Conservation (phyloP, 2,329 filamentous ascomycete genomes). For the Ophioceras dolichostomum region DNA sequence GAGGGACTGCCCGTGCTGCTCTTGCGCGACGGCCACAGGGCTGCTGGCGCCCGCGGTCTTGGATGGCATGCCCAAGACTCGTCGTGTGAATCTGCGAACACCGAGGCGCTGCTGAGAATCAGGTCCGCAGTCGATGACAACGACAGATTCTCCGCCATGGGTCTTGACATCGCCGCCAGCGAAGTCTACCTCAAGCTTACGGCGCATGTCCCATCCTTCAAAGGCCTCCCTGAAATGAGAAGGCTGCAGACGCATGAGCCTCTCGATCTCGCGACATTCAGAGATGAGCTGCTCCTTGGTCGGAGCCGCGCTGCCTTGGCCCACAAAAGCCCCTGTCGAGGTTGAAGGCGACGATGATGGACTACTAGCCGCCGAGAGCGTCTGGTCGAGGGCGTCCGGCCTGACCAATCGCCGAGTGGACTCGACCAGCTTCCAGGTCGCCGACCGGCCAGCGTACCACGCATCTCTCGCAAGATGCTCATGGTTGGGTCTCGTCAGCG, state of each 20-base stretch:
- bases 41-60: no score
- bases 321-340: no score
- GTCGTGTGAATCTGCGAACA: conserved; percentile 31
- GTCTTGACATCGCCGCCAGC: conserved; percentile 59
- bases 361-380: conserved; percentile 58
- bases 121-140: conserved; percentile 64
- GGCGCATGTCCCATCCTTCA: conserved; percentile 84
- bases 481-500: conserved; percentile 31
- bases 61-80: no score
- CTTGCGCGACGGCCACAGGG: no score
- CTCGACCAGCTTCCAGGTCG: conserved; percentile 73
- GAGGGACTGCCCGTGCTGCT: no score
- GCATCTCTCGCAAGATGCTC: conserved; percentile 53
- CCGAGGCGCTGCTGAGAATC: conserved; percentile 38
- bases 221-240: conserved; percentile 68
- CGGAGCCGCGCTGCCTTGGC: conserved; percentile 61
- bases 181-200: conserved; percentile 80
- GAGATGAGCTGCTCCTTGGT: conserved; percentile 57
- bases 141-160: conserved; percentile 60
- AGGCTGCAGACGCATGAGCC: conserved; percentile 59
- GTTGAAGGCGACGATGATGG: no score
- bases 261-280: conserved; percentile 73
- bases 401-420: conserved; percentile 59
- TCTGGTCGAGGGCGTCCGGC: conserved; percentile 60
- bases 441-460: conserved; percentile 70